Conservation (phyloP, 495 filamentous ascomycete species). For the Aspergillus homomorphus region DNA sequence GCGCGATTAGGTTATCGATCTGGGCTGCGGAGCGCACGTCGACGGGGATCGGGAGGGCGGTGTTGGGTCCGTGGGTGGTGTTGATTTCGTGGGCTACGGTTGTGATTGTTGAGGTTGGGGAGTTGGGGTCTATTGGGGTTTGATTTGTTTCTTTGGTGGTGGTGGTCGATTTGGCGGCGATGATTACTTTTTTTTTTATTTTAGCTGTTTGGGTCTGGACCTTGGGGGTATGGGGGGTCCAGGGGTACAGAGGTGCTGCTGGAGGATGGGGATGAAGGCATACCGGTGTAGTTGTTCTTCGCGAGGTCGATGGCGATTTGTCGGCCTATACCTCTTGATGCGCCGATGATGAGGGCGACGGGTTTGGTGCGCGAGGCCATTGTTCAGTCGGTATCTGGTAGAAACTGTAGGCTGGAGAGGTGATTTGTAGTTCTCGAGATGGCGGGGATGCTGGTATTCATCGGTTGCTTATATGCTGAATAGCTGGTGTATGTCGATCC, state of each 20-base stretch:
- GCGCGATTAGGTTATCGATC: constrained; percentile 58
- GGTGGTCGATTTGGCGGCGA: constrained; percentile 76
- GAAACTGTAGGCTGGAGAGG: background rate
- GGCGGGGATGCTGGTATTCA: background rate
- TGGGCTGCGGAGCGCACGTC: constrained; percentile 65
- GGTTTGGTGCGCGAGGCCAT: constrained; percentile 26
- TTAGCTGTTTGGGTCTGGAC: background rate
- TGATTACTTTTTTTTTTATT: constrained; percentile 56
- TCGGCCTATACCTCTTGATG: constrained; percentile 72
- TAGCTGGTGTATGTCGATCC: background rate
- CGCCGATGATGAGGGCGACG: constrained; percentile 68
- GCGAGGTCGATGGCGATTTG: constrained; percentile 73
- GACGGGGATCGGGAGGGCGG: constrained; percentile 63
- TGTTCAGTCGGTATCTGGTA: background rate
- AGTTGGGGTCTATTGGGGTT: constrained; percentile 83
- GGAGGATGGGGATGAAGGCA: too few relatives aligned
- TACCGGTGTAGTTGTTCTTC: constrained; percentile 66
- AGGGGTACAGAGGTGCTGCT: too few relatives aligned
- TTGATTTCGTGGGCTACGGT: constrained; percentile 79
- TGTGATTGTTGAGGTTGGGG: constrained; percentile 70
- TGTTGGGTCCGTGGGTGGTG: constrained; percentile 53
- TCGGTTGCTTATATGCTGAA: background rate
- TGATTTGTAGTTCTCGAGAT: background rate
- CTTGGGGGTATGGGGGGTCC: background rate
- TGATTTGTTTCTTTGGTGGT: constrained; percentile 49